Evolutionary conservation across 345 rosid genomes (phyloP), one percentile per base, ranked within the genome.

Genomic region (Camelina laxa): DNA sequence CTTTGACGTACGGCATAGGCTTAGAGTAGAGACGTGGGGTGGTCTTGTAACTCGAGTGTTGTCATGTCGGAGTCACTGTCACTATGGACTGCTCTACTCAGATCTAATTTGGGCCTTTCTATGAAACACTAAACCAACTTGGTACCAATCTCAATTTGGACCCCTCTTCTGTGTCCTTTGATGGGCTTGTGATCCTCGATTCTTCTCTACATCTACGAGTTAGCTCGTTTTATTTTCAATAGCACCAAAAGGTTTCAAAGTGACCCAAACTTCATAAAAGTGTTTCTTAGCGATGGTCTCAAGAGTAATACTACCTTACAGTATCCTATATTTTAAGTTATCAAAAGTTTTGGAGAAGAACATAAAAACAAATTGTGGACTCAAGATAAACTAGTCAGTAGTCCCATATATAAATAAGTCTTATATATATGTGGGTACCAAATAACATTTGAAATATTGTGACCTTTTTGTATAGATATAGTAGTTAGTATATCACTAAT

Each of bases 1-100:
- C 63, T 15, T 67, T 41, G 48, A 60, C 74, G 79, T 60, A 75
- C 79, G 79, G 74, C 79, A 67, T 60, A 67, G 74, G 67, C 55
- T 57, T 60, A 75, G 74, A 31, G 50, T 53, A 75, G 48, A 68
- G 63, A 42, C 48, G 42, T 59, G 69, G 30, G 69, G 31, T 72
- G 60, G 60, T 49, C 60, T 58, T 68, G 50, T 68, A 60, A 75
- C 41, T 51, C 15, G 15, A 51, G 63, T 51, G 14, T 57, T 75
- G 79, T 75, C 73, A 41, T 51, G 74, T 75, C 68, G 2, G 54
- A 75, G 69, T 75, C 69, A 53, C 64, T 61, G 15, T 68, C 69
- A 60, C 69, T 51, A 16, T 51, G 69, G 74, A 69, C 69, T 75
- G 9, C 56, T 68, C 69, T 68, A 75, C 41, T 69, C 69, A 60